Evolutionary conservation across 2,329 filamentous ascomycete genomes (phyloP), one percentile per base, ranked within the genome.

Genomic region (Trichoderma sp.): DNA sequence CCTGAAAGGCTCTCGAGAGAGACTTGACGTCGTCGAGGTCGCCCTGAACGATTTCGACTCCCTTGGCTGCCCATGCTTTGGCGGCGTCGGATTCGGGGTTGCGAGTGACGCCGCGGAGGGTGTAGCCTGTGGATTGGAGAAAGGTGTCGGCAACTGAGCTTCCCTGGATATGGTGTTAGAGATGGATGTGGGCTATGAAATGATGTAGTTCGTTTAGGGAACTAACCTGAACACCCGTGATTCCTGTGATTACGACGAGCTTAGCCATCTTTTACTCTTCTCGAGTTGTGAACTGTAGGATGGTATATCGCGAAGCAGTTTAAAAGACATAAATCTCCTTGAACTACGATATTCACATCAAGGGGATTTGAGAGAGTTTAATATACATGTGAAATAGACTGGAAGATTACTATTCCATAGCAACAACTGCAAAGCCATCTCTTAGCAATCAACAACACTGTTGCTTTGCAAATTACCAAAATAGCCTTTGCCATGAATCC

Each of bases 31-130:
- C 60, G 51, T 73, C 71, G 8, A 75, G 61, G 34, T 76, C 73
- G 14, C 70, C 75, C 6, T 68, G 34, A 37, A 76, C 71, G 1
- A 77, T 64, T 32, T 77, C 71, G 16, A 71, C 72, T 1, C 75
- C 75, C 2, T 68, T 68, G 0, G 69, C 39, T 4, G 32, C 58
- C 11, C 76, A 70, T 10, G 68, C 66, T 32, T 72, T 58, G 4
- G 76, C 74, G 5, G 66, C 67, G 1, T 61, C 66, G 43, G 71
- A 70, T 1, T 66, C 51, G 4, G 72, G 49, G 65, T 74, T 72
- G 24, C 76, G 74, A 5, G 75, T 77, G 13, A 77, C 16, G 43
- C 69, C 76, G 10, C 76, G 75, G n/a, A 77, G 61, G 13, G 66
- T 69, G 68, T 71, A 77, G 5, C 43, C 67, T 0, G 71, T 66